Conservation (phyloP, 176 grass and related monocot genomes). For the Rhynchospora tenuis region DNA sequence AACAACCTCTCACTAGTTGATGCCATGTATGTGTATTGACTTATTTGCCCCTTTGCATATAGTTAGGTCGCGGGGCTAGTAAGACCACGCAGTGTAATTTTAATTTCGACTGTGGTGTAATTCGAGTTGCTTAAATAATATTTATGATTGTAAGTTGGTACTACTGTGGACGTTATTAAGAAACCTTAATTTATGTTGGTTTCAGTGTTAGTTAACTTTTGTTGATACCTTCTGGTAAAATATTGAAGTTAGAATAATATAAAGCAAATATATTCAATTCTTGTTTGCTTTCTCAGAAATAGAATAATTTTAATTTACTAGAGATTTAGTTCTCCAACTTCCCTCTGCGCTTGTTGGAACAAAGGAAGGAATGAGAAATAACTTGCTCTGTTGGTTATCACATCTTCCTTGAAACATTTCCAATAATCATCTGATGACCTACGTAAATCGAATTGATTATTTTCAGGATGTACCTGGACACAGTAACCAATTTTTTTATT, state of each 20-base stretch:
- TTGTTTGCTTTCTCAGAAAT: not conserved
- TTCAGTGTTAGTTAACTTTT: not conserved
- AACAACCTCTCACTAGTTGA: conserved; percentile 33
- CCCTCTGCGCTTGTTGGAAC: not conserved
- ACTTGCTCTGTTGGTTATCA: not conserved
- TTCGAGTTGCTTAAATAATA: not conserved
- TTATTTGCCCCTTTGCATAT: conserved; percentile 19
- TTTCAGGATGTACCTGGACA: too few species aligned
- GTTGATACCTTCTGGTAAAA: not conserved
- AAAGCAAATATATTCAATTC: not conserved
- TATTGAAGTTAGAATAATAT: not conserved
- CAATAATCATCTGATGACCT: not conserved
- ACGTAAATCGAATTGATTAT: not conserved
- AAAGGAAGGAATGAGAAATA: not conserved
- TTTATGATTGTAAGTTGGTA: conserved; percentile 16
- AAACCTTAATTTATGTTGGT: not conserved
- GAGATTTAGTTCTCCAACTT: not conserved
- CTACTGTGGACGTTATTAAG: not conserved
- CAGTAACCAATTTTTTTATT: too few species aligned
- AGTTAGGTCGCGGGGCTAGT: not conserved
- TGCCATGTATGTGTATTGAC: not conserved
- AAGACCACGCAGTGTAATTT: conserved; percentile 14
- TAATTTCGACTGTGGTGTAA: not conserved
- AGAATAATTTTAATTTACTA: not conserved
- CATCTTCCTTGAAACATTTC: not conserved